Evolutionary conservation across 2,329 filamentous ascomycete genomes (phyloP).

Genomic region (Didymella keratinophila): DNA sequence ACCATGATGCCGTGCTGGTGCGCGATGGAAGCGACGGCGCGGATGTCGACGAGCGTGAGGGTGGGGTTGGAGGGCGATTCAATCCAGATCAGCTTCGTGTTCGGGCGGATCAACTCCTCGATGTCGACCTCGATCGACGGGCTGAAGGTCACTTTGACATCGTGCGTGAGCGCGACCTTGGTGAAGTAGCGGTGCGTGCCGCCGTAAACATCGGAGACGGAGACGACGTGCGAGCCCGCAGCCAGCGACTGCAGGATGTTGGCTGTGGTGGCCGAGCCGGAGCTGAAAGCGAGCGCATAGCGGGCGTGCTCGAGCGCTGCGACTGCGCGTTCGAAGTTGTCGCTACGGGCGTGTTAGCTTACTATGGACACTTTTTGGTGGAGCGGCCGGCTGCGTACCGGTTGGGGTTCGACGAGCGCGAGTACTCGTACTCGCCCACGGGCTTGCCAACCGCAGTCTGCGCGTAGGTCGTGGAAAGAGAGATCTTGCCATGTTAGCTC

Average conservation of each 20-base stretch:
- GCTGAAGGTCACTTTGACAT: slow-evolving; percentile 93
- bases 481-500: slow-evolving; percentile 66
- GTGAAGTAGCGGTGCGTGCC: slow-evolving; percentile 99
- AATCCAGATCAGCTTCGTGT: slow-evolving; percentile 97
- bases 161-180: slow-evolving; percentile 92
- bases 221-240: slow-evolving; percentile 90
- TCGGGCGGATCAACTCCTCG: slow-evolving; percentile 79
- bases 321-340: slow-evolving; percentile 91
- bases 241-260: slow-evolving; percentile 92
- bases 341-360: slow-evolving; percentile 56
- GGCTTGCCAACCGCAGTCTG: slow-evolving; percentile 88
- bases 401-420: slow-evolving; percentile 92
- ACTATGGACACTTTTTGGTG: not conserved
- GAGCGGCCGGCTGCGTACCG: slow-evolving; percentile 53
- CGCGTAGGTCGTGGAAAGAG: slow-evolving; percentile 95
- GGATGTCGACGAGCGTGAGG: slow-evolving; percentile 89
- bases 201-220: slow-evolving; percentile 96
- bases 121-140: slow-evolving; percentile 91
- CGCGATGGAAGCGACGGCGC: slow-evolving; percentile 80
- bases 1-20: slow-evolving; percentile 90
- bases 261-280: slow-evolving; percentile 91
- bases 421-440: slow-evolving; percentile 91
- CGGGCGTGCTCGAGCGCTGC: slow-evolving; percentile 92
- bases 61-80: slow-evolving; percentile 96
- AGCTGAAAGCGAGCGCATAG: slow-evolving; percentile 92